Evolutionary conservation across 2,329 filamentous ascomycete species (phyloP).

Genomic region (Nemania sp.): DNA sequence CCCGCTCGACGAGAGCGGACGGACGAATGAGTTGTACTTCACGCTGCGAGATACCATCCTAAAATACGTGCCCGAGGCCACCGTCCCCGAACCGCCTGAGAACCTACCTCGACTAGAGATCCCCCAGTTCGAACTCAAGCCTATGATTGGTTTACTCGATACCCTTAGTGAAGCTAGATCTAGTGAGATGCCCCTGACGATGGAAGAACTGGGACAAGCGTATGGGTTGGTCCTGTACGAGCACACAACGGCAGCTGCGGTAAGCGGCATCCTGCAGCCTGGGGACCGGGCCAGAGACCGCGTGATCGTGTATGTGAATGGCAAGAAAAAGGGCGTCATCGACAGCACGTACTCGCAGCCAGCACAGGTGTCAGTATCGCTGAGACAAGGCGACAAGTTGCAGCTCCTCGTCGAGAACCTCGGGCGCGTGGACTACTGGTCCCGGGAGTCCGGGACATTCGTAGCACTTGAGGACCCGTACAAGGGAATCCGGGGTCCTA

Average conservation of each 20-base stretch:
- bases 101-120: slow-evolving; percentile 52
- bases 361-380: slow-evolving; percentile 52
- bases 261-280: slow-evolving; percentile 52
- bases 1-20: slow-evolving; percentile 62
- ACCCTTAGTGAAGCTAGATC: slow-evolving; percentile 45
- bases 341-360: slow-evolving; percentile 59
- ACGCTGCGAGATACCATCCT: slow-evolving; percentile 55
- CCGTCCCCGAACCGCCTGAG: slow-evolving; percentile 54
- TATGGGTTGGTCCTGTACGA: slow-evolving; percentile 61
- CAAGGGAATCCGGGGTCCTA: slow-evolving; percentile 60
- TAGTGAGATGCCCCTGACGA: slow-evolving; percentile 52
- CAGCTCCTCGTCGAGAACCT: slow-evolving; percentile 63
- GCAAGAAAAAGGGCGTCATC: slow-evolving; percentile 56
- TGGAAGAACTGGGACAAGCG: slow-evolving; percentile 60
- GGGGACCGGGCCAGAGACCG: slow-evolving; percentile 61
- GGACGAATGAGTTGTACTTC: slow-evolving; percentile 58
- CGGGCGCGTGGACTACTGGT: slow-evolving; percentile 62
- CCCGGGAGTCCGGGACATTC: slow-evolving; percentile 49
- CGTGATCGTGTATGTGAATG: slow-evolving; percentile 62
- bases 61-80: slow-evolving; percentile 53
- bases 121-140: slow-evolving; percentile 54
- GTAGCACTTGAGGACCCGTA: slow-evolving; percentile 56
- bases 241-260: slow-evolving; percentile 47
- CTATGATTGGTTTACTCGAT: slow-evolving; percentile 56
- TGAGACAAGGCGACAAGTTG: slow-evolving; percentile 56